Base-by-base conservation (phyloP, 257 asterid genomes). In the Ilex asprella region DNA sequence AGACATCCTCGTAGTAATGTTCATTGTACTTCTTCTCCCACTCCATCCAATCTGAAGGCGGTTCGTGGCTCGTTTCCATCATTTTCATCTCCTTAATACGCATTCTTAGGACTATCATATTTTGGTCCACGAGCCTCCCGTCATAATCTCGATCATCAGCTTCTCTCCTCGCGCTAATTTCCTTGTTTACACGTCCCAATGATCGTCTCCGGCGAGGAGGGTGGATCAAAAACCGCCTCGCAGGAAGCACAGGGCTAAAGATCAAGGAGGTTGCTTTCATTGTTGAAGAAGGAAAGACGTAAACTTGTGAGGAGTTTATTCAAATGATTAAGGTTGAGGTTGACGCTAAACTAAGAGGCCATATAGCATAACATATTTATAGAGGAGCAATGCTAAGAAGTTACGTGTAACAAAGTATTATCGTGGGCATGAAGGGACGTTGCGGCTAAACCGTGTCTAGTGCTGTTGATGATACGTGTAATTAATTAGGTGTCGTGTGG, bases 21-120 rank as follows among this genome's bases (percentile, higher is more conserved):
- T 60, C 44, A 35, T 68, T 72, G 30, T 75, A 56, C 60, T 75
- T 74, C 82, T 73, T 84, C 75, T 86, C 96, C 88, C 90, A 84
- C 43, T 59, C 80, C 67, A 55, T 77, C 90, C 92, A 82, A 41
- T 79, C 79, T 6, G 73, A 61, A 11, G 77, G 65, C 2, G 71
- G 70, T 2, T 54, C 41, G 44, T 39, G 53, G 1, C 32, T 66
- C 12, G 54, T 44, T 60, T 82, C 85, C 8, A 64, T 15, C 51
- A 58, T 63, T 81, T 76, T 79, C 82, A 73, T 50, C 21, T 83
- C 74, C 81, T 83, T 85, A 80, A 83, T 85, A 30, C 91, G 67
- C 79, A 83, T 70, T 55, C 72, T 68, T 14, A 88, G 78, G 39
- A 83, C 76, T 7, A 80, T 64, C 91, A 81, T 82, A 62, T 74